Base-by-base conservation (phyloP, 805 yeast genomes). In the Yarrowia sp. region DNA sequence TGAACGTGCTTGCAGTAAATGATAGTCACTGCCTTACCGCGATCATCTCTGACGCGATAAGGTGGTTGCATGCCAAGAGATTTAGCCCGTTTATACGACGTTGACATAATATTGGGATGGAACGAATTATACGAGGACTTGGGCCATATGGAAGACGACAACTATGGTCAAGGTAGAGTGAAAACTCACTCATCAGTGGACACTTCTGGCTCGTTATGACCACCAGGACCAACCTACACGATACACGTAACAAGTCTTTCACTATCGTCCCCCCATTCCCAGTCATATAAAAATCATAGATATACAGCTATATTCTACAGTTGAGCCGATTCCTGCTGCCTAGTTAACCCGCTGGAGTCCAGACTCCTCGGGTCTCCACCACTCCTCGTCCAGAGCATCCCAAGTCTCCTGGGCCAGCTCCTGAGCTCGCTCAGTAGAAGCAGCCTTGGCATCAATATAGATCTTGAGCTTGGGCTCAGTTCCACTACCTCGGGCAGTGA, bases 401-500 rank as follows among this genome's bases (percentile, higher is more conserved):
- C 98, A 94, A 9, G 91, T 89, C 22, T 80, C 77, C 16, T 78
- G 78, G 0, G 97, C 94, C 9, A 88, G 74, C 0, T 52, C 70
- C 0, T 73, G 70, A 0, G 97, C 90, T 3, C 77, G 75, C 0
- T 70, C 74, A 53, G 84, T 90, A 9, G 80, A 76, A 0, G 71
- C 63, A 0, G 91, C 83, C 50, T 78, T 78, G 0, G 96, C 95
- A 75, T 94, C 99, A 42, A 94, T 88, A 78, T 94, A 94, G 0
- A 94, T 90, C 77, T 94, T 94, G 71, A 94, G 81, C 76, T 94
- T 94, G 2, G 98, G 98, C 77, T 94, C 99, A 0, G 99, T 94
- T 11, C 99, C 99, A 3, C 97, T 91, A 0, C 98, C 98, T 67
- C 99, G 83, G 63, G 91, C 87, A 0, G 98, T 93, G 75, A 93